Base-by-base conservation (phyloP, 768 basidiomycete species). In the Baorangia bicolor region DNA sequence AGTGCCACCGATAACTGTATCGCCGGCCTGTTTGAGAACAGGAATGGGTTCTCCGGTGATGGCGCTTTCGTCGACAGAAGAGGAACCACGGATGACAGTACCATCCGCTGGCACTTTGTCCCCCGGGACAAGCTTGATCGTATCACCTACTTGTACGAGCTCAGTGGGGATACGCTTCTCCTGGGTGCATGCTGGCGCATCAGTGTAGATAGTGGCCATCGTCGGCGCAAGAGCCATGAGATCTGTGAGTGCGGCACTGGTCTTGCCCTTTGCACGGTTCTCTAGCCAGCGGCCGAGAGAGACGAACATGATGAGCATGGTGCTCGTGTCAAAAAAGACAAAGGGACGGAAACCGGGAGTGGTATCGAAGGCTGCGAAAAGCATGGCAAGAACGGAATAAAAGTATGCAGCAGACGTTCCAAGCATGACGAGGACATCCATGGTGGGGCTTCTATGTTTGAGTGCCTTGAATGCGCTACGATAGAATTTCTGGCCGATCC, bases 51-150 rank as follows among this genome's bases (percentile, higher is more conserved):
- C 97, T 27, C 97, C 97, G 0, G 97, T 97, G 59, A 97, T 85
- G 14, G 96, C 96, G 65, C 93, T 94, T 75, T 99, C 97, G 70
- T 99, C 95, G 21, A 98, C 81, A 50, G 84, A 88, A 8, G 93
- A 94, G 4, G 87, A 85, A 4, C 97, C 97, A 45, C 82, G 80
- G 35, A 94, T 68, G 49, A 99, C 92, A 3, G 86, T 89, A 5
- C 97, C 97, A 64, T 99, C 97, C 3, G 97, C 95, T 2, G 97
- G 93, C 5, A 98, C 80, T 74, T 94, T 97, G 68, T 98, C 96
- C 4, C 97, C 97, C 0, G 97, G 96, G 1, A 98, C 91, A 54
- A 99, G 79, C 64, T 98, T 95, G 67, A 97, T 86, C 4, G 80
- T 86, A 67, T 99, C 97, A 2, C 93, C 92, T 39, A 95, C 90